A percentile compares a stretch with the other conserved stretches of the same genome.
Evolutionary conservation across 768 basidiomycete genomes (phyloP).

Genomic region (Leccinum rimulosum): DNA sequence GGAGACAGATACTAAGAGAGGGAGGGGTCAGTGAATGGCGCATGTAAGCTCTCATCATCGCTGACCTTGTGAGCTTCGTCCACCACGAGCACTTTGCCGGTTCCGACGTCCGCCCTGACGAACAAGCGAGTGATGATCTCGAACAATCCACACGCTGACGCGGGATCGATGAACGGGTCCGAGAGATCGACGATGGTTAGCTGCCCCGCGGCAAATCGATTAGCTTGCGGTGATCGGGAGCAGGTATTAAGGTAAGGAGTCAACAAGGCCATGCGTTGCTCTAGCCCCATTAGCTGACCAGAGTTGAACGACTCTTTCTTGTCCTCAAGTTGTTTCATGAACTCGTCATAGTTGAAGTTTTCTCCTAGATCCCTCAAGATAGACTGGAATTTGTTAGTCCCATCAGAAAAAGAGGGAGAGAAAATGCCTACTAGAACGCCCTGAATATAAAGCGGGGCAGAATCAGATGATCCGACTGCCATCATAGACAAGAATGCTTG

Average conservation of each 20-base stretch:
- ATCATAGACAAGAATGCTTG: constrained; percentile 72
- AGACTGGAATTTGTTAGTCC: constrained; percentile 33
- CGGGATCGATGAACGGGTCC: constrained; percentile 68
- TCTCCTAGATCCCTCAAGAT: constrained; percentile 66
- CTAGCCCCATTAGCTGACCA: constrained; percentile 50
- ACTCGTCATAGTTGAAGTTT: constrained; percentile 48
- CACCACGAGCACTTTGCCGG: constrained; percentile 68
- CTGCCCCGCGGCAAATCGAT: constrained; percentile 54
- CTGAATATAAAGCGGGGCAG: constrained; percentile 68
- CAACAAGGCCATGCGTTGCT: constrained; percentile 63
- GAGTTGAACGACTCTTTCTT: constrained; percentile 55
- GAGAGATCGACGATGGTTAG: constrained; percentile 70
- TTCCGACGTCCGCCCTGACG: constrained; percentile 53
- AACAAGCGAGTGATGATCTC: constrained; percentile 68
- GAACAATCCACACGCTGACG: constrained; percentile 66
- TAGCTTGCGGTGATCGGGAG: constrained; percentile 3
- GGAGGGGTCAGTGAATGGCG: background rate
- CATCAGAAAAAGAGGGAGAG: background rate
- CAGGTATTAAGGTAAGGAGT: constrained; percentile 51
- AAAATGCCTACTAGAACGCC: constrained; percentile 51
- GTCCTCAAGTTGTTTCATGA: constrained; percentile 44
- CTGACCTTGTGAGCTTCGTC: constrained; percentile 75
- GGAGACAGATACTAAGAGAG: constrained; percentile 54
- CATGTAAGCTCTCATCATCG: background rate
- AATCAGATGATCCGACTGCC: constrained; percentile 61